Conservation (phyloP, 2,329 filamentous ascomycete species). For the Aspergillus unguis region DNA sequence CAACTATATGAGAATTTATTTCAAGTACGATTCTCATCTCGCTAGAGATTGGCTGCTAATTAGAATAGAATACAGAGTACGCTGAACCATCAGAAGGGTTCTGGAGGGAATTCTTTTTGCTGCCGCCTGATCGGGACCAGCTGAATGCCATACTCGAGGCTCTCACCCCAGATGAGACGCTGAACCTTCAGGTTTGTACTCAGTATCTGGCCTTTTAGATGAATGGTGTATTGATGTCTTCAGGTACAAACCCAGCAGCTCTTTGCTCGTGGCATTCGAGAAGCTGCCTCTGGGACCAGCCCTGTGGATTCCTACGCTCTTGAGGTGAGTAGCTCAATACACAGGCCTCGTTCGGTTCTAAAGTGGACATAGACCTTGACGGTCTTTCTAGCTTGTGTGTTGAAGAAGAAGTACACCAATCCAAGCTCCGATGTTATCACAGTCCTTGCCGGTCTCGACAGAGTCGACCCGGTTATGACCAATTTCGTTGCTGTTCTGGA, state of each 20-base stretch:
- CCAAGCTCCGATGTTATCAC: slow-evolving; percentile 93
- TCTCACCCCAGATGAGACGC: slow-evolving; percentile 70
- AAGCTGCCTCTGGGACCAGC: slow-evolving; percentile 59
- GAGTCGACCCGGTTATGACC: slow-evolving; percentile 80
- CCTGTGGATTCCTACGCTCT: slow-evolving; percentile 74
- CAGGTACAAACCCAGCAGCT: slow-evolving; percentile 70
- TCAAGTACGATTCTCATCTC: slow-evolving; percentile 42
- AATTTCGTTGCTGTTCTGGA: slow-evolving; percentile 85
- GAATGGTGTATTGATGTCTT: slow-evolving; percentile 16
- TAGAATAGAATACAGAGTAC: slow-evolving; percentile 59
- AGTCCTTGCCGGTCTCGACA: slow-evolving; percentile 81
- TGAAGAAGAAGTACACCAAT: slow-evolving; percentile 90
- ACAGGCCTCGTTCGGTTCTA: slow-evolving; percentile 37
- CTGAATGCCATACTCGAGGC: slow-evolving; percentile 67
- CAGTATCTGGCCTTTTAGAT: background rate
- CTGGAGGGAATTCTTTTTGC: slow-evolving; percentile 92
- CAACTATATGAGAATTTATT: slow-evolving; percentile 84
- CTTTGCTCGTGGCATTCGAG: slow-evolving; percentile 68
- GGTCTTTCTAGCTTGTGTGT: slow-evolving; percentile 75
- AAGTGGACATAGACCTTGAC: slow-evolving; percentile 68
- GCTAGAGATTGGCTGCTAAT: slow-evolving; percentile 8
- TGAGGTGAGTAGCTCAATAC: slow-evolving; percentile 58
- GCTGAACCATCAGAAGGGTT: slow-evolving; percentile 79
- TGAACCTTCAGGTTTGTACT: slow-evolving; percentile 63
- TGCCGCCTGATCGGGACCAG: slow-evolving; percentile 70